Evolutionary conservation across 2,329 filamentous ascomycete genomes (phyloP), one percentile per base, ranked within the genome.

Genomic region (Botrytis aclada): DNA sequence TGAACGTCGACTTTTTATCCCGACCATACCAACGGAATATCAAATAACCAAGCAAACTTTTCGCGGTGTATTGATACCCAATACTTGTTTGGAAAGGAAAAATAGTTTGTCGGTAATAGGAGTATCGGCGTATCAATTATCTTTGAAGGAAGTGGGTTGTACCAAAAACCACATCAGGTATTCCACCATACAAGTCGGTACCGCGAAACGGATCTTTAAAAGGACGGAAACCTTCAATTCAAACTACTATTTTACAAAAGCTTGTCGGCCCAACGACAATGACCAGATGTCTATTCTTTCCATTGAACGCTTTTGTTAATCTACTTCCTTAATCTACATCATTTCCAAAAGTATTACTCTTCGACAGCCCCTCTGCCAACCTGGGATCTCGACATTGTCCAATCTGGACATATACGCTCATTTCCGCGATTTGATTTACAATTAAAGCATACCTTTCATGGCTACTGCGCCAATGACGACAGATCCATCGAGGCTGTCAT

Each of bases 401-500:
- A 71, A 72, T 77, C 74, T 76, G 78, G 79, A 78, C 76, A 66
- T 76, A 76, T 74, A 78, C 78, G 75, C 75, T 80, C 77, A 75
- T 80, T 79, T 73, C 66, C 71, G 70, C 74, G 74, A 75, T 73
- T 74, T 64, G 71, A 72, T 73, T 73, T 58, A 76, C 61, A 66
- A 74, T 66, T 69, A 70, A 72, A 47, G 39, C 32, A 73, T 43
- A 74, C 65, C 61, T 63, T 74, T 71, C 58, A 88, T 88, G 86
- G 84, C 86, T 75, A 83, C 85, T 64, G 81, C 84, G 72, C 83
- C 84, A 73, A 79, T 80, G 78, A 82, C 85, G 77, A 79, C 84
- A 75, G 86, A 87, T 73, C 83, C 83, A 72, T 83, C 84, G 70
- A 89, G 88, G 82, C 87, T 90, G 78, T 93, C 92, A 61, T 94